Conservation (phyloP, 1,139 yeast genomes). For the Yamadazyma atlantica region DNA sequence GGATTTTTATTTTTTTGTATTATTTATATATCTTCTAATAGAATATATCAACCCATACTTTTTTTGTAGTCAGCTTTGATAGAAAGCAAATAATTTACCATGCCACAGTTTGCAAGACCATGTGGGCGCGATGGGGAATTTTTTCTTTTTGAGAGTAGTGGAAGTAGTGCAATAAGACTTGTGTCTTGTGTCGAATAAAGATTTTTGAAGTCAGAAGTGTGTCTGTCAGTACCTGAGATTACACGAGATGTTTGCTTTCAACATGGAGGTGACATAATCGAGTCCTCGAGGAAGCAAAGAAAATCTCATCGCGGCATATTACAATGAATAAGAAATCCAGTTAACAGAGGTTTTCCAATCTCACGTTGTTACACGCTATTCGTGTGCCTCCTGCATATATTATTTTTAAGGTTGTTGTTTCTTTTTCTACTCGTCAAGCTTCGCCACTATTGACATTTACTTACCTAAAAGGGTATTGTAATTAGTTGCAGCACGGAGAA, state of each 20-base stretch:
- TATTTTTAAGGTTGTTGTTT: background rate
- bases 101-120: too few relatives aligned
- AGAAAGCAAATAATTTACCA: too few relatives aligned
- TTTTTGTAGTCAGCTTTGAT: background rate
- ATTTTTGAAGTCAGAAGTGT: too few relatives aligned
- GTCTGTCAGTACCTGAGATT: too few relatives aligned
- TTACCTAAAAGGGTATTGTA: background rate
- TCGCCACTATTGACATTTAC: constrained; percentile 2
- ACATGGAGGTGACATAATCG: too few relatives aligned
- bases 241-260: too few relatives aligned
- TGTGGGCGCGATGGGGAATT: too few relatives aligned
- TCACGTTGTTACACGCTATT: background rate
- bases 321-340: too few relatives aligned
- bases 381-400: background rate
- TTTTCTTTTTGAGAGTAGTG: too few relatives aligned
- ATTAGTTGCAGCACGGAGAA: background rate
- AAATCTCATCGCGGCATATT: too few relatives aligned
- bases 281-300: background rate
- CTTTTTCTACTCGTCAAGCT: constrained; percentile 2
- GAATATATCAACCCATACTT: background rate
- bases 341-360: background rate
- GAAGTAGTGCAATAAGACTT: too few relatives aligned
- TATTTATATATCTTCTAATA: constrained; percentile 2
- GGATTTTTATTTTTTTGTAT: constrained; percentile 3
- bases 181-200: too few relatives aligned